These are phyloP conservation scores for Aspergillus biplanus DNA, from an alignment of 495 filamentous ascomycete species.

Conservation along the genomic window DNA sequence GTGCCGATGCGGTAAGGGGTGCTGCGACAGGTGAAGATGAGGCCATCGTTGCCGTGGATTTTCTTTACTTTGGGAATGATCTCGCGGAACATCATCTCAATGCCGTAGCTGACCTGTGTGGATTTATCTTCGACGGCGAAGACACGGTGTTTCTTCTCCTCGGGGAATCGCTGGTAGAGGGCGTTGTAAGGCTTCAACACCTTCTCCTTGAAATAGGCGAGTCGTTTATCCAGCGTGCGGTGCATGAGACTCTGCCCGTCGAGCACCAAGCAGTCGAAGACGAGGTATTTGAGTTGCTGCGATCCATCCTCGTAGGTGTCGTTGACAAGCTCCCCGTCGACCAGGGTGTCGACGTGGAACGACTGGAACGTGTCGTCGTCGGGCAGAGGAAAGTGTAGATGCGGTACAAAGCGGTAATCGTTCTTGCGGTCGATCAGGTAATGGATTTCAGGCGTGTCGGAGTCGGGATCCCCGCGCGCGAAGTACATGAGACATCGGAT, in stretches of 20 bases:
- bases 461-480: conserved; percentile 56
- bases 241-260: conserved; percentile 76
- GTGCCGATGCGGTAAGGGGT: conserved; percentile 87
- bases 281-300: conserved; percentile 75
- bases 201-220: conserved; percentile 80
- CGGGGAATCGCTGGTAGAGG: conserved; percentile 68
- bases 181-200: conserved; percentile 79
- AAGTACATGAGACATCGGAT: conserved; percentile 94
- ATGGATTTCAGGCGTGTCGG: conserved; percentile 56
- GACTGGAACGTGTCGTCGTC: conserved; percentile 56
- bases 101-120: conserved; percentile 84
- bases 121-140: conserved; percentile 86
- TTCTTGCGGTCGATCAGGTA: conserved; percentile 98
- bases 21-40: conserved; percentile 92
- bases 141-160: conserved; percentile 68
- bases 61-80: conserved; percentile 75
- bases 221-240: conserved; percentile 81
- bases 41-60: conserved; percentile 87
- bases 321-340: conserved; percentile 92
- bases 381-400: conserved; percentile 78
- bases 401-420: conserved; percentile 84
- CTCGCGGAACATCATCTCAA: conserved; percentile 86
- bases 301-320: conserved; percentile 67
- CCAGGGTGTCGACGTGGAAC: conserved; percentile 80
- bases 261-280: conserved; percentile 89